These are phyloP conservation scores for Groenewaldozyma tartarivorans DNA, from an alignment of 805 yeast genomes.

Conservation along the genomic window DNA sequence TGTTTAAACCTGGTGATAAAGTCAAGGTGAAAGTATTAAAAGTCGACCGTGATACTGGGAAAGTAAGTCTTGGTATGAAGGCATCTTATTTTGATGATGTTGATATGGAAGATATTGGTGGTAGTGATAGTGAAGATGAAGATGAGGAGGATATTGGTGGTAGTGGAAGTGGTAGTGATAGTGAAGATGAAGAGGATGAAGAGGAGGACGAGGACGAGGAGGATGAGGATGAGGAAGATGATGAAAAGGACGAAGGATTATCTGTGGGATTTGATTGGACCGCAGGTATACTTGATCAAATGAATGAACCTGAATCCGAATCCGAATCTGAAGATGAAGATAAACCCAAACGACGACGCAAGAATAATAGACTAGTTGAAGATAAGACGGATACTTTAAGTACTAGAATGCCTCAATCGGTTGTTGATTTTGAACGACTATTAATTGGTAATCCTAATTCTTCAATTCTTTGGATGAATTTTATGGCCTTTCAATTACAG, in stretches of 20 bases:
- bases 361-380: conserved; percentile 45
- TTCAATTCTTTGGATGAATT: conserved; percentile 93
- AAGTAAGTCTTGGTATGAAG: conserved; percentile 83
- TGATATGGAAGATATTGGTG: conserved; percentile 28
- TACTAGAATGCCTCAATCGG: conserved; percentile 85
- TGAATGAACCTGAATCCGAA: conserved; percentile 42
- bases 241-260: conserved; percentile 41
- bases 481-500: conserved; percentile 95
- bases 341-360: conserved; percentile 21
- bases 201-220: conserved; percentile 27
- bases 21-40: conserved; percentile 76
- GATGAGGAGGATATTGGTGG: conserved; percentile 20
- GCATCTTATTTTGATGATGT: conserved; percentile 66
- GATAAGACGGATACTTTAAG: conserved; percentile 81
- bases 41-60: conserved; percentile 55
- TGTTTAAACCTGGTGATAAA: conserved; percentile 83
- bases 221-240: conserved; percentile 25
- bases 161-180: conserved; percentile 22
- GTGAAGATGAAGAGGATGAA: conserved; percentile 25
- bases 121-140: conserved; percentile 20
- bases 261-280: conserved; percentile 94
- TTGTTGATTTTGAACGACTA: conserved; percentile 82
- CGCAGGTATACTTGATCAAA: conserved; percentile 78
- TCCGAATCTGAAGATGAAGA: conserved; percentile 45
- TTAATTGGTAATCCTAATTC: conserved; percentile 89